Evolutionary conservation across 129 eudicot genomes (phyloP), one percentile per base, ranked within the genome.

Genomic region (Scalesia atractyloides): DNA sequence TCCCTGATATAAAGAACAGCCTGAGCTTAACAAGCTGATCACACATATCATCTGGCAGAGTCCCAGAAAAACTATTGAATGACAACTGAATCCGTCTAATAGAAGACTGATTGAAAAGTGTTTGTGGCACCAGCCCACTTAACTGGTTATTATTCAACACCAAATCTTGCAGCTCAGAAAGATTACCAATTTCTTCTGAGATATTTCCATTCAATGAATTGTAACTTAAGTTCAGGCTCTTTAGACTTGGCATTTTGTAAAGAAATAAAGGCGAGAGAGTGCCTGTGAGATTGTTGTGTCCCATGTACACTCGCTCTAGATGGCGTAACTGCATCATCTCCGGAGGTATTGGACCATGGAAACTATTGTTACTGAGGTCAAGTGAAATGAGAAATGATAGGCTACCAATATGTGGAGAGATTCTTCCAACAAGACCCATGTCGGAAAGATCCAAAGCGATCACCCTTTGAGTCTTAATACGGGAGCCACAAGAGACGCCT

Each of bases 341-440:
- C 5, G 5, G 15, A 8, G 84, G 84, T 14, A 83, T 7, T 1
- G n/a, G n/a, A 14, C 87, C 84, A 12, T 39, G 19, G 46, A 83
- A 84, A 16, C 54, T 52, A 73, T 84, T 84, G 59, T 18, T 24
- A 9, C 70, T 75, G 26, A 84, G 9, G 57, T 84, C 80, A 4
- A 84, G 70, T 3, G 61, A 80, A 14, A 37, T 41, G 22, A 84
- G 84, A n/a, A 76, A 76, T 1, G 84, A 37, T 41, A 80, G 82
- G 20, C 80, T 80, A 3, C 84, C 84, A 1, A 84, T 43, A 3
- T 72, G 18, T 0, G 80, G 82, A 36, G 88, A 41, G 44, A 84
- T 72, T n/a, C 7, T 68, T 9, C 88, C 88, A 4, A 60, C 61
- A 5, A 84, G 76, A 57, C 74, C 76, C 80, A 76, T 66, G 82